These are phyloP conservation scores for Hymenoscyphus infarciens DNA, from an alignment of 2,329 filamentous ascomycete genomes.

Conservation along the genomic window DNA sequence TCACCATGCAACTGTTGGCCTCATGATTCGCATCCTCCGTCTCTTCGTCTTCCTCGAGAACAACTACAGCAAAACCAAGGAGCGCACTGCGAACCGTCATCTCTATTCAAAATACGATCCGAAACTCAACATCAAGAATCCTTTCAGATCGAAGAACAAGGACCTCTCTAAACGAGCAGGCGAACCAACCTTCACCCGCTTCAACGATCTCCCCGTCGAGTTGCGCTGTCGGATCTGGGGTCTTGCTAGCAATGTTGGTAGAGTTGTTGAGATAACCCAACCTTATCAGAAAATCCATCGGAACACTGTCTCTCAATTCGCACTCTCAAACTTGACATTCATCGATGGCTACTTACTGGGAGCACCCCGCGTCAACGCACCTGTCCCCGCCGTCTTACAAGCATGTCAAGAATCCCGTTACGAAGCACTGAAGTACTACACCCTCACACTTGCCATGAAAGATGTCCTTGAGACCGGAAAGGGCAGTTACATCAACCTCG, in stretches of 20 bases:
- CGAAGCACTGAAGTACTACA: not conserved
- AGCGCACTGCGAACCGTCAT: not conserved
- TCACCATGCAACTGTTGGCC: not conserved
- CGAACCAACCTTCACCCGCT: constrained; percentile 1
- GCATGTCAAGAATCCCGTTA: not conserved
- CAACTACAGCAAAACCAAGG: not conserved
- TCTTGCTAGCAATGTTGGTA: not conserved
- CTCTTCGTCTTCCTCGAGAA: not conserved
- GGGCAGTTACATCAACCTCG: not conserved
- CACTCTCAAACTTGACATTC: not conserved
- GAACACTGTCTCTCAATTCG: not conserved
- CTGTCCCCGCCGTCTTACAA: not conserved
- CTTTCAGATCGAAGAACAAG: not conserved
- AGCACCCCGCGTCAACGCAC: not conserved
- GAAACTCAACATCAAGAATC: not conserved
- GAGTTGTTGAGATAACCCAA: not conserved
- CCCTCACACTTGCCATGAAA: not conserved
- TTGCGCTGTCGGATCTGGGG: not conserved
- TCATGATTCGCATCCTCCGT: not conserved
- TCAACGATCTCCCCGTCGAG: not conserved
- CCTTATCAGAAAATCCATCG: not conserved
- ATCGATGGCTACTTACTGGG: not conserved
- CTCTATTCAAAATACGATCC: not conserved
- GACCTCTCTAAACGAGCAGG: not conserved
- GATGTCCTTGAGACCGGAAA: not conserved